Base-by-base conservation (phyloP, 164 flowering plant genomes). In the Platanus orientalis region DNA sequence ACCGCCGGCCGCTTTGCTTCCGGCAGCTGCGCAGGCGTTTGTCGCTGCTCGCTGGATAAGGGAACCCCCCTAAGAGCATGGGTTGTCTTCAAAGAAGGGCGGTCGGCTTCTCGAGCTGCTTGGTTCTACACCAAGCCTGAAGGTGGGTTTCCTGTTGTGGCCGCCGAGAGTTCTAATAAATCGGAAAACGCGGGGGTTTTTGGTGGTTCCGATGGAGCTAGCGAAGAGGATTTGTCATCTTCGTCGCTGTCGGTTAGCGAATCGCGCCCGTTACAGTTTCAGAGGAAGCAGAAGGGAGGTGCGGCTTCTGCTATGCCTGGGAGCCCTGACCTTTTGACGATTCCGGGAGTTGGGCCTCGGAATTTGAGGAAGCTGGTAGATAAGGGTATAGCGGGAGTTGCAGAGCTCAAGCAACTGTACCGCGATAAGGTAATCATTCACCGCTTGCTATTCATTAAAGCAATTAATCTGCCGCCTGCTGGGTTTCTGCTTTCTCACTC, bases 271-370 rank as follows among this genome's bases (percentile, higher is more conserved):
- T 21, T 25, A 64, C 72, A 68, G 75, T 45, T 75, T 63, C 77
- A 60, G 60, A 76, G 86, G 73, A 73, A 88, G 71, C 81, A 69
- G 50, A 84, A 74, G 75, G 53, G 75, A 50, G 28, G 62, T 7
- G 54, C 61, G 13, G 45, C 36, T 1, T 57, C 58, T 53, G 66
- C 51, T 32, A 27, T 12, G 58, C 62, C 58, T 6, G 83, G 76
- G 30, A 83, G 71, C 60, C 88, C 90, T 1, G 99, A 94, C 76
- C 84, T 94, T 80, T 56, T 94, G 73, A 75, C 80, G n/a, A 89
- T 94, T 71, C 99, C 99, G 0, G 99, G 99, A 0, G 97, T 94
- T 12, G 99, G 99, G 14, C 97, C 87, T 1, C 78, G 96, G 71
- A 94, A 94, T 78, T 71, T 89, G 78, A 81, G 88, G 82, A 94